phyloP scores from a whole-genome alignment of 2,329 filamentous ascomycete species.

The Hypoxylon sp. region DNA sequence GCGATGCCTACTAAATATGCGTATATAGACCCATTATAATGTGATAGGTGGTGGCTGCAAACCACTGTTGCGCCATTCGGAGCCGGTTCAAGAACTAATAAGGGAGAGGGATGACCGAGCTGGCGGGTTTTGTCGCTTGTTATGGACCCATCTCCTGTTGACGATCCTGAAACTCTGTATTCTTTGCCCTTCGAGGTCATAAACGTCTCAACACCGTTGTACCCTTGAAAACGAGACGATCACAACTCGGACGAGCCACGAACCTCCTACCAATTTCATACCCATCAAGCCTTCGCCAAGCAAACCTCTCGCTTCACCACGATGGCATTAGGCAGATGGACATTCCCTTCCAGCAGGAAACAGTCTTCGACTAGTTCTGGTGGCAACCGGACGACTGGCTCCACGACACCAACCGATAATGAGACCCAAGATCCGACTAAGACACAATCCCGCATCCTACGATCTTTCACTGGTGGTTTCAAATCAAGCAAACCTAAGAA shows the following conservation, averaged over 20 bases:
- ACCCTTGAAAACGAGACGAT: not conserved
- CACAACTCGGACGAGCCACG: slow-evolving; percentile 7
- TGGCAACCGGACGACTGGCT: slow-evolving; percentile 44
- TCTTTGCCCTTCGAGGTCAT: slow-evolving; percentile 22
- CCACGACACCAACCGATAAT: slow-evolving; percentile 45
- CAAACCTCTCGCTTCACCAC: slow-evolving; percentile 5
- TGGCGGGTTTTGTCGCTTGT: slow-evolving; percentile 1
- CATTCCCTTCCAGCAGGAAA: slow-evolving; percentile 45
- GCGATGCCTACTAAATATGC: slow-evolving; percentile 34
- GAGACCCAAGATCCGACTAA: slow-evolving; percentile 42
- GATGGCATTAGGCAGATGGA: slow-evolving; percentile 48
- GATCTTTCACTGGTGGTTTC: slow-evolving; percentile 46
- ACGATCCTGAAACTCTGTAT: slow-evolving; percentile 8
- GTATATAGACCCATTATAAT: slow-evolving; percentile 36
- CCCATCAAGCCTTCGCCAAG: not conserved
- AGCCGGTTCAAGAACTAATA: slow-evolving; percentile 21
- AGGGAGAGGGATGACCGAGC: slow-evolving; percentile 12
- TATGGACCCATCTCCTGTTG: not conserved
- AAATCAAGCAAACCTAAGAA: slow-evolving; percentile 42
- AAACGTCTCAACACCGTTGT: slow-evolving; percentile 12
- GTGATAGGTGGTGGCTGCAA: slow-evolving; percentile 35
- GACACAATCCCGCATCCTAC: slow-evolving; percentile 43
- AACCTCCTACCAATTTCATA: not conserved
- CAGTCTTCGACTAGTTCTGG: slow-evolving; percentile 45
- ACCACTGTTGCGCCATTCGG: slow-evolving; percentile 35